Percentiles rank a stretch among this genome's conserved stretches.
These are phyloP conservation scores for Paecilomyces sp. DNA, from an alignment of 2,329 filamentous ascomycete species.

Conservation along the genomic window DNA sequence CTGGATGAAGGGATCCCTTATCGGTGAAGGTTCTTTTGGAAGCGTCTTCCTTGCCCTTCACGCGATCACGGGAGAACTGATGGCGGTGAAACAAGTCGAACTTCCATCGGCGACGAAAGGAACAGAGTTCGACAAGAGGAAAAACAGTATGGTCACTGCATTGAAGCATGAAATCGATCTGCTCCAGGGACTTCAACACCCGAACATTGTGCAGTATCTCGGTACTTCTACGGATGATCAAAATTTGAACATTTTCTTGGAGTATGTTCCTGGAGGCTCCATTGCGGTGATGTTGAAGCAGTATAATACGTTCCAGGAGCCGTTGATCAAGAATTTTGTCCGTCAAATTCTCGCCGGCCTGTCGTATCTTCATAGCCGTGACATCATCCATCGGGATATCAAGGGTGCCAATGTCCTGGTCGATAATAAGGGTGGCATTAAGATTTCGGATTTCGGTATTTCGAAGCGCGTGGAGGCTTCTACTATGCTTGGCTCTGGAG, in stretches of 20 bases:
- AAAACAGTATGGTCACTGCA: constrained; percentile 97
- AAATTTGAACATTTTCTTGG: constrained; percentile 98
- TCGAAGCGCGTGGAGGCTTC: constrained; percentile 94
- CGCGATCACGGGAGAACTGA: constrained; percentile 90
- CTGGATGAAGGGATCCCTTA: constrained; percentile 98
- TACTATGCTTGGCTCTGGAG: constrained; percentile 57
- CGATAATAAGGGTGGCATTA: constrained; percentile 97
- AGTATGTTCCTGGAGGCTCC: constrained; percentile 95
- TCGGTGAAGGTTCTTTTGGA: constrained; percentile 94
- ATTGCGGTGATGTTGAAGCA: constrained; percentile 98
- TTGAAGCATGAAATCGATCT: constrained; percentile 94
- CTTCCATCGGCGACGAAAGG: constrained; percentile 74
- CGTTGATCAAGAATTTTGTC: constrained; percentile 91
- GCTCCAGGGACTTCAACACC: constrained; percentile 85
- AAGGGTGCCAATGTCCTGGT: constrained; percentile 98
- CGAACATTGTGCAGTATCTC: constrained; percentile 97
- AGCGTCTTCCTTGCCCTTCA: constrained; percentile 93
- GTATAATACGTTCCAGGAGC: constrained; percentile 90
- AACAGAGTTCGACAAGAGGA: constrained; percentile 73
- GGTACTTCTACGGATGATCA: constrained; percentile 87
- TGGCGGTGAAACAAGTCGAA: constrained; percentile 98
- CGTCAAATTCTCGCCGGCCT: constrained; percentile 89
- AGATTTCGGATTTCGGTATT: constrained; percentile 98
- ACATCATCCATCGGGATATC: constrained; percentile 98
- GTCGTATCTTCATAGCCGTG: constrained; percentile 84